Evolutionary conservation across 768 basidiomycete genomes (phyloP).

Genomic region (Serendipita vermifera): DNA sequence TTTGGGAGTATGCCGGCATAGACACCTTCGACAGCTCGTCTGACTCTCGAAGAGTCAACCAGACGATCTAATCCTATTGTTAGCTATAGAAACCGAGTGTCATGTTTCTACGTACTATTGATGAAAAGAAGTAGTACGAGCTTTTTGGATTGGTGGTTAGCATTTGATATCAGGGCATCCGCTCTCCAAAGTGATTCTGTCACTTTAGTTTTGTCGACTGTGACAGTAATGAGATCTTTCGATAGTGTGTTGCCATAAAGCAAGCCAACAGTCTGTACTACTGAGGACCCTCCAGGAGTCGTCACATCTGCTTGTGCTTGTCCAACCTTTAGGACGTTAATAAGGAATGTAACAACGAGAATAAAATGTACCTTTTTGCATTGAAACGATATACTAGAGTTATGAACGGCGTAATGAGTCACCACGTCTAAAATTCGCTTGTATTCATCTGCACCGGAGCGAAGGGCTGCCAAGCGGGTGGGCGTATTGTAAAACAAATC

Average conservation of each 20-base stretch:
- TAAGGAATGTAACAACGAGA: not conserved
- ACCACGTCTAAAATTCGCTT: slow-evolving; percentile 81
- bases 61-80: slow-evolving; percentile 54
- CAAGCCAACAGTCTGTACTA: slow-evolving; percentile 55
- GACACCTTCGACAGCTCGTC: slow-evolving; percentile 72
- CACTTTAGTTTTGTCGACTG: slow-evolving; percentile 23
- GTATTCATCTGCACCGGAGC: slow-evolving; percentile 82
- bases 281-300: slow-evolving; percentile 51
- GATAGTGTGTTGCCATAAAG: slow-evolving; percentile 72
- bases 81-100: not conserved
- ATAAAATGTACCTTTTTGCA: slow-evolving; percentile 67
- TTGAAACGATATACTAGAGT: slow-evolving; percentile 71
- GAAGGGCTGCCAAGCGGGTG: slow-evolving; percentile 70
- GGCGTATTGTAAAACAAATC: slow-evolving; percentile 93
- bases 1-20: slow-evolving; percentile 82
- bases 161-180: slow-evolving; percentile 66
- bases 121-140: slow-evolving; percentile 82
- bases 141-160: slow-evolving; percentile 83
- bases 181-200: slow-evolving; percentile 50
- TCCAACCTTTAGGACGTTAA: not conserved
- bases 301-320: slow-evolving; percentile 48
- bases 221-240: slow-evolving; percentile 47
- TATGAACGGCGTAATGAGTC: slow-evolving; percentile 88
- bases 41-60: slow-evolving; percentile 79
- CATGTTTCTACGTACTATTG: slow-evolving; percentile 50